Conservation (phyloP, 2,329 filamentous ascomycete genomes). For the Clarireedia sp. region DNA sequence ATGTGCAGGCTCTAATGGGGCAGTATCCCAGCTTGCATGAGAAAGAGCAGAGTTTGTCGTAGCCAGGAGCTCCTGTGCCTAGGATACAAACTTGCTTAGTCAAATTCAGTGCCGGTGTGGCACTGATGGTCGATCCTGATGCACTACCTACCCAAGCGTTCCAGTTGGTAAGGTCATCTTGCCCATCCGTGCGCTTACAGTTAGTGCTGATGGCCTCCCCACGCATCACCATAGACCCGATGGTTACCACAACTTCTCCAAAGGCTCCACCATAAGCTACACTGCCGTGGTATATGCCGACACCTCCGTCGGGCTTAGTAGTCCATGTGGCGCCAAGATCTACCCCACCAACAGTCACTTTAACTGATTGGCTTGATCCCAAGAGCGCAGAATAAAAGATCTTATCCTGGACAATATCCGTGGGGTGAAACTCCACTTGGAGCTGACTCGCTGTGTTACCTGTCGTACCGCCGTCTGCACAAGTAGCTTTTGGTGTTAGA, state of each 20-base stretch:
- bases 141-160: not conserved
- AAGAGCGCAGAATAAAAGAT: too few species aligned
- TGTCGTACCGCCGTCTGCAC: too few species aligned
- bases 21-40: not conserved
- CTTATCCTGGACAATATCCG: too few species aligned
- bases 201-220: not conserved
- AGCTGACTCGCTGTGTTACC: too few species aligned
- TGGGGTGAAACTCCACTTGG: too few species aligned
- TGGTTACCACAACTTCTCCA: not conserved
- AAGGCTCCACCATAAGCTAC: not conserved
- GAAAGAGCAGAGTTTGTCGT: not conserved
- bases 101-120: not conserved
- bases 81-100: not conserved
- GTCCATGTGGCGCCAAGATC: too few species aligned
- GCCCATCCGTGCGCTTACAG: not conserved
- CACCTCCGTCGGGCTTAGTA: too few species aligned
- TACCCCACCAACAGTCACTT: too few species aligned
- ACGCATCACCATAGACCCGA: not conserved
- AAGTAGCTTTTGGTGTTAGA: too few species aligned
- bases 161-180: not conserved
- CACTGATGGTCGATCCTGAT: not conserved
- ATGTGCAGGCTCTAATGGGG: not conserved
- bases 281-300: too few species aligned
- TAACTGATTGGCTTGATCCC: too few species aligned
- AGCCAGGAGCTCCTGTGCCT: not conserved